Evolutionary conservation across 768 basidiomycete genomes (phyloP), one percentile per base, ranked within the genome.

Genomic region (Hericium rajendrae): DNA sequence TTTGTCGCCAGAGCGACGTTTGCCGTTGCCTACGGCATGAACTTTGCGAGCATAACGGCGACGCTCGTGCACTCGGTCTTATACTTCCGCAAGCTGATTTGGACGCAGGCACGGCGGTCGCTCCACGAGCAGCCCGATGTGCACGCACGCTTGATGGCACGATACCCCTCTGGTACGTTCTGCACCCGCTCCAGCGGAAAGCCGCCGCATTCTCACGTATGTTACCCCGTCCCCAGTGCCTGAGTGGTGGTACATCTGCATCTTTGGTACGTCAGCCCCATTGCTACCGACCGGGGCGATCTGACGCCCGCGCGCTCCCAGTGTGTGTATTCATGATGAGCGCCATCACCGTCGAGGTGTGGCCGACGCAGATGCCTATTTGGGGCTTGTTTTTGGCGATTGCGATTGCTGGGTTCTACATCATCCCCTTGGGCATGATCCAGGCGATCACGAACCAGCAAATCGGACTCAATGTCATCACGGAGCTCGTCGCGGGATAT

Each of bases 361-460:
- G 84, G 84, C 77, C 80, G n/a, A 79, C 85, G 12, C 67, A 75
- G 32, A 79, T 87, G 75, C 82, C 83, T 5, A 78, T 86, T 38
- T 86, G 85, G 85, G 85, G 82, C 15, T 72, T 85, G 48, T 64
- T 83, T 1, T 69, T 83, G 11, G 78, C 81, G 4, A 66, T 84
- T 41, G 4, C 73, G 28, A 73, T 67, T 63, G 71, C 81, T 0
- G 77, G 73, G 62, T 65, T 86, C 62, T 91, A 91, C 63, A 77
- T 85, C 57, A 80, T 94, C 50, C 91, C 91, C 12, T 81, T 86
- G 55, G 88, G 86, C 62, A 83, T 88, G 80, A 88, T 91, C 59
- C 83, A 88, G 63, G 86, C 87, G 1, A 81, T 89, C 61, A 91
- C 88, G 32, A 91, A 91, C 68, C 83, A 86, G 64, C 85, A 88